Percentiles rank a stretch among this genome's conserved stretches.
phyloP scores from a whole-genome alignment of 2,329 filamentous ascomycete species.

The Diaporthe longicolla region DNA sequence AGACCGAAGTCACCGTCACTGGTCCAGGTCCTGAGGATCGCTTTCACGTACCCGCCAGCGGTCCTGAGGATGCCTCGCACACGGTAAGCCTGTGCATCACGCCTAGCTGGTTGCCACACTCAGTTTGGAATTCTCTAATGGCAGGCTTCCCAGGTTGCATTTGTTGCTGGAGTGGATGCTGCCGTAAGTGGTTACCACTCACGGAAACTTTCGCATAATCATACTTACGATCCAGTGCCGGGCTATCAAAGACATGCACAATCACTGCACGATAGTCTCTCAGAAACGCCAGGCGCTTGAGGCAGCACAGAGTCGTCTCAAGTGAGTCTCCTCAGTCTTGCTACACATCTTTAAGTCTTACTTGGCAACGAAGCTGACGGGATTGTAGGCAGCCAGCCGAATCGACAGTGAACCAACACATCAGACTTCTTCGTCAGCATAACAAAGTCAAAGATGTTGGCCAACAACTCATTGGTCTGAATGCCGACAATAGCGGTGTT shows the following conservation, averaged over 20 bases:
- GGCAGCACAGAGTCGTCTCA: slow-evolving; percentile 5
- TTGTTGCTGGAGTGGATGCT: slow-evolving; percentile 30
- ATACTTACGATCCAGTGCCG: slow-evolving; percentile 20
- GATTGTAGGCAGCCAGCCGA: slow-evolving; percentile 45
- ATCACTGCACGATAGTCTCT: background rate
- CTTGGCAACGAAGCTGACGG: background rate
- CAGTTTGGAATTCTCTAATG: background rate
- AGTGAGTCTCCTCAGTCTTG: background rate
- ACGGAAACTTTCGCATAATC: background rate
- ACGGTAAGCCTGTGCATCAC: slow-evolving; percentile 10
- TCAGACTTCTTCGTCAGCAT: slow-evolving; percentile 52
- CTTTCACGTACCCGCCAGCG: slow-evolving; percentile 7
- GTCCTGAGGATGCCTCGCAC: slow-evolving; percentile 21
- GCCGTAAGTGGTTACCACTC: slow-evolving; percentile 23
- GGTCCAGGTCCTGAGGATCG: slow-evolving; percentile 27
- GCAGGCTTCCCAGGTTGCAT: background rate
- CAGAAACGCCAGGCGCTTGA: slow-evolving; percentile 18
- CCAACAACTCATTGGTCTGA: slow-evolving; percentile 56
- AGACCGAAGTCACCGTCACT: slow-evolving; percentile 18
- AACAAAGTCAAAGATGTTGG: slow-evolving; percentile 56
- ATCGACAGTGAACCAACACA: slow-evolving; percentile 46
- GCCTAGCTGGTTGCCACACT: background rate
- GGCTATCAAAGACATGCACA: slow-evolving; percentile 15
- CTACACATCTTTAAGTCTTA: background rate
- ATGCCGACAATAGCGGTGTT: slow-evolving; percentile 54